Evolutionary conservation across 257 asterid genomes (phyloP), one percentile per base, ranked within the genome.

Genomic region (Dorcoceras hygrometricum): DNA sequence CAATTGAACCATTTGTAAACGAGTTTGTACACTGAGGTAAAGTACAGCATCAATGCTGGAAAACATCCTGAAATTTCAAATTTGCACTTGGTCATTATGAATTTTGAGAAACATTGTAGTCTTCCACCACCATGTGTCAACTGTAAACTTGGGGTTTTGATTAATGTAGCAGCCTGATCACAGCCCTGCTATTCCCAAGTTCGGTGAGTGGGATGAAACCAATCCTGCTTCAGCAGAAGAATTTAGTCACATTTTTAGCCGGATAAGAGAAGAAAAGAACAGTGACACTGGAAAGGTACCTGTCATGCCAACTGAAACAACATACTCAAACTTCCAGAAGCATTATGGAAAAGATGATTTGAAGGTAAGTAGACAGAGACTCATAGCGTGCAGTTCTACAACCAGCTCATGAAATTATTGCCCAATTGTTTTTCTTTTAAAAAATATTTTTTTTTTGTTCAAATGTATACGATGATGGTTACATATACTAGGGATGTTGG

Each of bases 171-270:
- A 90, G 97, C 89, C 92, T n/a, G 96, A 87, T 77, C 80, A 78
- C 61, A 69, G 87, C 79, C 84, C 86, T 27, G 90, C 88, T 29
- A 90, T 90, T 73, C 97, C 95, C 20, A 87, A 80, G 71, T 90
- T 90, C 24, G 97, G 97, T 16, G 97, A 86, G 12, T 90, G 97
- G 97, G 87, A 90, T 25, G 97, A 84, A 75, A 87, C 58, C 3
- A 89, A 87, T 75, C 95, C 97, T 28, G 71, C 95, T 34, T 68
- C 97, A 36, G 96, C 95, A 14, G 97, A 90, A 81, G 90, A 87
- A 9, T 87, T 71, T 74, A 72, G 82, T 23, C 96, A 84, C 61
- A 83, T 90, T 64, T 90, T 87, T 73, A 78, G 82, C 62, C 64
- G 58, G 67, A 95, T 90, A 36, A 75, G 86, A 67, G 92, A 84